Conservation (phyloP, 805 yeast genomes). For the Saccharomycopsis malanga region DNA sequence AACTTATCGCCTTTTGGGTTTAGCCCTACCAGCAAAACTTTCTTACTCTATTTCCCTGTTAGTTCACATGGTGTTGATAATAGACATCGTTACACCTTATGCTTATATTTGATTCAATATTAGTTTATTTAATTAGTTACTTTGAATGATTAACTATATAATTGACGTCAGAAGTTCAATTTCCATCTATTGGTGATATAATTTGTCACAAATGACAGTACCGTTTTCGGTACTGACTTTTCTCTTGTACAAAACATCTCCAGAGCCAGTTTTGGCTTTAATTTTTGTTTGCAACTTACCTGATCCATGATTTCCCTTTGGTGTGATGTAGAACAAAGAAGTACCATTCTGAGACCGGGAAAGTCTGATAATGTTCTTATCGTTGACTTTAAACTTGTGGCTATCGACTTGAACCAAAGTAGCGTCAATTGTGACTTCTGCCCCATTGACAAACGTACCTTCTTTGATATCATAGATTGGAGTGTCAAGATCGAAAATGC, state of each 20-base stretch:
- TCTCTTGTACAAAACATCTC: slow-evolving; percentile 24
- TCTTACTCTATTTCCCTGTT: no score
- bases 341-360: slow-evolving; percentile 34
- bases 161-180: no score
- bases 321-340: slow-evolving; percentile 32
- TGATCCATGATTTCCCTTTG: slow-evolving; percentile 35
- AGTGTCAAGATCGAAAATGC: background rate
- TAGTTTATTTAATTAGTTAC: no score
- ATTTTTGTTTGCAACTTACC: slow-evolving; percentile 25
- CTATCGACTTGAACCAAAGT: slow-evolving; percentile 25
- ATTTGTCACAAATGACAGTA: slow-evolving; percentile 21
- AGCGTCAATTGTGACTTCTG: slow-evolving; percentile 21
- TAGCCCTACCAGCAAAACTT: no score
- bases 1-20: no score
- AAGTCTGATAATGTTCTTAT: slow-evolving; percentile 24
- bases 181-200: no score
- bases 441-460: no score
- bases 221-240: slow-evolving; percentile 30
- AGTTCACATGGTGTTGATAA: no score
- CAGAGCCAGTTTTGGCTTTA: background rate
- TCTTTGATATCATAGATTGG: background rate
- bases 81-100: no score
- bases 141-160: no score
- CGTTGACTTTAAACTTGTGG: slow-evolving; percentile 23
- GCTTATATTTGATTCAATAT: no score